Conservation (phyloP, 176 grass and related monocot genomes). For the Aegilops longissima region DNA sequence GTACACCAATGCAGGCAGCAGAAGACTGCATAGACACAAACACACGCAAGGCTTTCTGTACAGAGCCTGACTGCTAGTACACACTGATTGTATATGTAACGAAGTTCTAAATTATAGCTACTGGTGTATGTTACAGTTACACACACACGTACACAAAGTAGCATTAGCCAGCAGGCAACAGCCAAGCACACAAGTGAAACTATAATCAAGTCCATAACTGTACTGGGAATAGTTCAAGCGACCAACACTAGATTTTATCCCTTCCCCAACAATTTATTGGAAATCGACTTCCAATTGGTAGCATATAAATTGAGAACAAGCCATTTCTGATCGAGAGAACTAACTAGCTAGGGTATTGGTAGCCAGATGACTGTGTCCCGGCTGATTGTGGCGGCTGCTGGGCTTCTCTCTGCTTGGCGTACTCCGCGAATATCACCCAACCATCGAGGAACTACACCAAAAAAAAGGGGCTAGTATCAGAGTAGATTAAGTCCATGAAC, state of each 20-base stretch:
- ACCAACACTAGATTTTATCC: neutral
- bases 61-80: neutral
- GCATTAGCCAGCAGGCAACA: neutral
- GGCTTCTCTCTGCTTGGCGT: slow-evolving; percentile 47
- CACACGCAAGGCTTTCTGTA: neutral
- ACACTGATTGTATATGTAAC: neutral
- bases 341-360: slow-evolving; percentile 19
- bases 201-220: neutral
- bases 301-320: neutral
- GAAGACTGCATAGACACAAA: neutral
- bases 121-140: neutral
- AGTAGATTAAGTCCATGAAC: neutral
- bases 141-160: neutral
- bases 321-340: neutral
- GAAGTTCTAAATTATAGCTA: neutral
- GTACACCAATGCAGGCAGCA: neutral
- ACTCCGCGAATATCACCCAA: slow-evolving; percentile 83
- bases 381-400: slow-evolving; percentile 17
- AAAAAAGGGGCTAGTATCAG: neutral
- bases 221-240: neutral
- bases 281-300: neutral
- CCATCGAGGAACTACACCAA: slow-evolving; percentile 73
- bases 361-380: slow-evolving; percentile 2
- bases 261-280: neutral
- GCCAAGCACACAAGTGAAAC: neutral